Evolutionary conservation across 139 green algal genomes (phyloP).

Genomic region (Picochlorum costavermella): DNA sequence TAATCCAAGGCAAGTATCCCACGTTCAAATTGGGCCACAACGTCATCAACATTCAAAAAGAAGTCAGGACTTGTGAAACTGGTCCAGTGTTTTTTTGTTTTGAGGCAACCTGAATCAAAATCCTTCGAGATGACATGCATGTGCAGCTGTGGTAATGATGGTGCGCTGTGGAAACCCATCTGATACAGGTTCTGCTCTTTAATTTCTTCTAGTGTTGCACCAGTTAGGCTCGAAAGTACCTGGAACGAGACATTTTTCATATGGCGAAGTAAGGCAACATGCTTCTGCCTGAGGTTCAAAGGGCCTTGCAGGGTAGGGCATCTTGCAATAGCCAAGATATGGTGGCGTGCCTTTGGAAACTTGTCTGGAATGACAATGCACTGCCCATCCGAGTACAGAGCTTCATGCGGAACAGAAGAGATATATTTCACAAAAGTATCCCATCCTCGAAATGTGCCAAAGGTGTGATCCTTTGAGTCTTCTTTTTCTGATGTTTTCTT

Average conservation of each 20-base stretch:
- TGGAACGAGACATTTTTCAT: constrained; percentile 30
- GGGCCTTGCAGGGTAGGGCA: constrained; percentile 33
- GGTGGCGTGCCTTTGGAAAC: constrained; percentile 51
- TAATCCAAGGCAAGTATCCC: constrained; percentile 14
- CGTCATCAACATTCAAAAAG: constrained; percentile 47
- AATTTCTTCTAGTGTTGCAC: neutral
- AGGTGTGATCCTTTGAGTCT: neutral
- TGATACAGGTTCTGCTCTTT: constrained; percentile 25
- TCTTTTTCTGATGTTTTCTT: neutral
- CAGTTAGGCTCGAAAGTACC: too few species aligned
- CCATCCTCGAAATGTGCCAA: neutral
- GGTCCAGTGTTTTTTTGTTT: constrained; percentile 80
- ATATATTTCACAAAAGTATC: neutral
- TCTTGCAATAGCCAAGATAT: constrained; percentile 56
- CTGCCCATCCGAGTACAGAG: constrained; percentile 28
- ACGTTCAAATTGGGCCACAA: constrained; percentile 25
- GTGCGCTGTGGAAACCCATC: constrained; percentile 69
- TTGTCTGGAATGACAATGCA: constrained; percentile 52
- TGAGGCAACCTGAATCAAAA: constrained; percentile 49
- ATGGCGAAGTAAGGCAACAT: constrained; percentile 55
- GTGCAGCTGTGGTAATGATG: constrained; percentile 78
- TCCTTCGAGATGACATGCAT: constrained; percentile 72
- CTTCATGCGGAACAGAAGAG: neutral
- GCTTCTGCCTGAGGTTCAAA: constrained; percentile 21
- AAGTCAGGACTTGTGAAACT: constrained; percentile 69